These are phyloP conservation scores for Saraca asoca DNA, from an alignment of 331 rosid genomes.

Conservation along the genomic window DNA sequence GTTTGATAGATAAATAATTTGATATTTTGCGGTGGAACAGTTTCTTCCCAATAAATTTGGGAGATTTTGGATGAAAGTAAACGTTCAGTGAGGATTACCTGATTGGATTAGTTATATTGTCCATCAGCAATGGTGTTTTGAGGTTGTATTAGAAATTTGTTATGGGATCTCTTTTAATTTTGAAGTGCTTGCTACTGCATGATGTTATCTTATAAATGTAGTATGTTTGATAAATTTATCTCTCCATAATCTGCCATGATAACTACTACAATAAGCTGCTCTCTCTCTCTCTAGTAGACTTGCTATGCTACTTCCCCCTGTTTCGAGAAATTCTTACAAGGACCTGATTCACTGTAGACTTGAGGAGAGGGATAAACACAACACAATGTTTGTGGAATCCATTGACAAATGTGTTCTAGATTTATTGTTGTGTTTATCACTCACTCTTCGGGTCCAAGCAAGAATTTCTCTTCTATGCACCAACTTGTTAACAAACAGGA, in stretches of 20 bases:
- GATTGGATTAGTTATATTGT: conserved; percentile 15
- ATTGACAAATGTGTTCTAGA: too few relatives aligned
- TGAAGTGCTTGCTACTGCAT: conserved; percentile 6
- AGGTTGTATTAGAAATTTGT: conserved; percentile 27
- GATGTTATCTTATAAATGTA: conserved; percentile 18
- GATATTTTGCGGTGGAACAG: conserved; percentile 30
- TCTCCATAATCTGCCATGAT: conserved; percentile 23
- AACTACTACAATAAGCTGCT: conserved; percentile 24
- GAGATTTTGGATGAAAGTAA: conserved; percentile 33
- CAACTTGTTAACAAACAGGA: conserved; percentile 35
- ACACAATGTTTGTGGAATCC: too few relatives aligned
- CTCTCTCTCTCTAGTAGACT: conserved; percentile 7
- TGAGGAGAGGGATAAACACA: too few relatives aligned
- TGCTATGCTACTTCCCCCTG: conserved; percentile 36
- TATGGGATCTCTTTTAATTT: conserved; percentile 12
- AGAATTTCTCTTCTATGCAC: too few relatives aligned
- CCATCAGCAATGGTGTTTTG: conserved; percentile 14
- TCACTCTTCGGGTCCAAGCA: too few relatives aligned
- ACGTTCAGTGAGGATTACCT: conserved; percentile 29
- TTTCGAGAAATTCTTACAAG: too few relatives aligned
- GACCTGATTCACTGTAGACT: too few relatives aligned
- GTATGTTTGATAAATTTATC: background rate
- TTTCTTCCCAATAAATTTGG: conserved; percentile 28
- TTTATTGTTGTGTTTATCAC: too few relatives aligned
- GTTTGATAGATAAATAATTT: too few relatives aligned